These are phyloP conservation scores for Spiraea crenata DNA, from an alignment of 331 rosid genomes.

Conservation along the genomic window DNA sequence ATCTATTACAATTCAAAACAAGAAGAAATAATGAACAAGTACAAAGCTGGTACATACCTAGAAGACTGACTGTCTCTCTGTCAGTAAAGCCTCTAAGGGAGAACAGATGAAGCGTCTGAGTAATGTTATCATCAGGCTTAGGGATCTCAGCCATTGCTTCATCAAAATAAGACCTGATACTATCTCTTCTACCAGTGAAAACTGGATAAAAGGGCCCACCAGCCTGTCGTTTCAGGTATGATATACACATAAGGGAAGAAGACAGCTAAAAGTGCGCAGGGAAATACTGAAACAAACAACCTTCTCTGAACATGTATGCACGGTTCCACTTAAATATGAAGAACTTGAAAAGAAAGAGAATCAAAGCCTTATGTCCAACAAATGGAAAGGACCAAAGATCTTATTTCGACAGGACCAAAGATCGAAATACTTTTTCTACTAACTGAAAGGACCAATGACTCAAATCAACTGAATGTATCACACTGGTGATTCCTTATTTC, in stretches of 20 bases:
- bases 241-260: conserved; percentile 20
- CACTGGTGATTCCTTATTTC: neutral
- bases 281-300: neutral
- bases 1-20: conserved; percentile 8
- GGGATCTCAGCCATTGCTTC: conserved; percentile 71
- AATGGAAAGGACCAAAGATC: too few relatives aligned
- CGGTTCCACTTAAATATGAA: too few relatives aligned
- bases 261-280: neutral
- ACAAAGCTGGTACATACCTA: conserved; percentile 41
- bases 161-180: conserved; percentile 44
- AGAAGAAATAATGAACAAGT: neutral
- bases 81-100: conserved; percentile 65
- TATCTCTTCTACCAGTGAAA: conserved; percentile 79
- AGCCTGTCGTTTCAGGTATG: conserved; percentile 46
- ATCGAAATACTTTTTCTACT: neutral
- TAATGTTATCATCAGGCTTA: conserved; percentile 59
- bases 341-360: too few relatives aligned
- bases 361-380: too few relatives aligned
- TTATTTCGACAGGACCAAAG: too few relatives aligned
- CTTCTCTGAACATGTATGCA: too few relatives aligned
- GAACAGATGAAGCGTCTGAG: conserved; percentile 58
- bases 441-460: neutral
- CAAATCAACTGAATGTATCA: neutral
- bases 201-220: conserved; percentile 88
- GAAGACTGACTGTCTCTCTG: conserved; percentile 83